Percentiles rank a stretch among this genome's conserved stretches.
Evolutionary conservation across 208 protist species (phyloP).

Genomic region (Crithidia expoeki): DNA sequence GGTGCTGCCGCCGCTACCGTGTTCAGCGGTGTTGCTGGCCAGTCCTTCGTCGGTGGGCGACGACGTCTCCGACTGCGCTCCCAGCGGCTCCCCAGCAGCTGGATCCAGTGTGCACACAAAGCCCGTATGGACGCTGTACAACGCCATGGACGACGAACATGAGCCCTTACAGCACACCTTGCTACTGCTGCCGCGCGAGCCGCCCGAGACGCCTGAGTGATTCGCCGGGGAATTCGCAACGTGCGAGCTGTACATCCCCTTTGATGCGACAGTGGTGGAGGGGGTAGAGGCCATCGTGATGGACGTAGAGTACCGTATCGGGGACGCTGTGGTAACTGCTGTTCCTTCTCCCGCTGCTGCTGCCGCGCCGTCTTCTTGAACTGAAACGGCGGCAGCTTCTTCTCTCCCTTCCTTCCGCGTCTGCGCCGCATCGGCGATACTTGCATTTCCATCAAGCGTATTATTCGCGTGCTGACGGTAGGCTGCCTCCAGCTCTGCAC

Average conservation of each 20-base stretch:
- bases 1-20: background rate
- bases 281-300: background rate
- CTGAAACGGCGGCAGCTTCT: background rate
- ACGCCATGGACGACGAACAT: conserved; percentile 18
- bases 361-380: background rate
- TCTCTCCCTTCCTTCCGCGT: background rate
- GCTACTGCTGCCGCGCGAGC: background rate
- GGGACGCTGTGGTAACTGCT: background rate
- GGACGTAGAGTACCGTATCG: conserved; percentile 3
- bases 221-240: conserved; percentile 12
- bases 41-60: background rate
- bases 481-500: conserved; percentile 20
- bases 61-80: background rate
- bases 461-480: conserved; percentile 28
- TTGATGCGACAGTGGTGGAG: conserved; percentile 10
- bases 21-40: background rate
- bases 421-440: background rate
- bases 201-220: conserved; percentile 12
- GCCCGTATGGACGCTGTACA: conserved; percentile 39
- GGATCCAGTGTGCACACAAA: conserved; percentile 28
- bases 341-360: background rate
- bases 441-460: background rate
- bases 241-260: conserved; percentile 19
- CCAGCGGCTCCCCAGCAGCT: background rate
- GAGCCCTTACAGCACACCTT: conserved; percentile 11